These are phyloP conservation scores for Cercospora brassicicola DNA, from an alignment of 2,329 filamentous ascomycete species.

Conservation along the genomic window DNA sequence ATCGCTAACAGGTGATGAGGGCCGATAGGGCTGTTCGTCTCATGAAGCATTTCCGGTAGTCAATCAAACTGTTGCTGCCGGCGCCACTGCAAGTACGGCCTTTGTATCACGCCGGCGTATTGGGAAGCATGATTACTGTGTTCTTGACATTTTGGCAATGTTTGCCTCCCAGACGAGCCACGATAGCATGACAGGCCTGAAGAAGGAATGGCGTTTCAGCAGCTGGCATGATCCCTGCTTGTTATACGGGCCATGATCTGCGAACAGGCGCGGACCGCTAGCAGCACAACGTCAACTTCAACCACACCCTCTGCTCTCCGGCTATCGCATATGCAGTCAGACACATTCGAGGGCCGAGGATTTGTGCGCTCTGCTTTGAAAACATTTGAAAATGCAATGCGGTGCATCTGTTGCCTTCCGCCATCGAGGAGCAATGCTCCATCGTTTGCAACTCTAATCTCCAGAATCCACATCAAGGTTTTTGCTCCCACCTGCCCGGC, in stretches of 20 bases:
- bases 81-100: background rate
- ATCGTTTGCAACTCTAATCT: conserved; percentile 5
- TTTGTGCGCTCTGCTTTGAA: background rate
- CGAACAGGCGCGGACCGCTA: conserved; percentile 8
- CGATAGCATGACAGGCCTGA: background rate
- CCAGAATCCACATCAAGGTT: background rate
- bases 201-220: background rate
- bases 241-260: conserved; percentile 1
- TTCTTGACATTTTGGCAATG: background rate
- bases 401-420: background rate
- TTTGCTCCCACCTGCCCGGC: background rate
- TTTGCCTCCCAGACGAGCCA: background rate
- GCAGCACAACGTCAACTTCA: background rate
- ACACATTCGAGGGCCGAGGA: background rate
- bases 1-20: background rate
- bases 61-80: background rate
- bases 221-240: conserved; percentile 1
- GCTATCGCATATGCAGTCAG: background rate
- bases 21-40: background rate
- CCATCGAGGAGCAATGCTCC: background rate
- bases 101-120: background rate
- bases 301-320: background rate
- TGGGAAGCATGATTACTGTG: background rate
- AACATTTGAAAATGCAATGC: background rate
- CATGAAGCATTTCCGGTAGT: background rate